Conservation (phyloP, 768 basidiomycete species). For the Termitomyces sp. region DNA sequence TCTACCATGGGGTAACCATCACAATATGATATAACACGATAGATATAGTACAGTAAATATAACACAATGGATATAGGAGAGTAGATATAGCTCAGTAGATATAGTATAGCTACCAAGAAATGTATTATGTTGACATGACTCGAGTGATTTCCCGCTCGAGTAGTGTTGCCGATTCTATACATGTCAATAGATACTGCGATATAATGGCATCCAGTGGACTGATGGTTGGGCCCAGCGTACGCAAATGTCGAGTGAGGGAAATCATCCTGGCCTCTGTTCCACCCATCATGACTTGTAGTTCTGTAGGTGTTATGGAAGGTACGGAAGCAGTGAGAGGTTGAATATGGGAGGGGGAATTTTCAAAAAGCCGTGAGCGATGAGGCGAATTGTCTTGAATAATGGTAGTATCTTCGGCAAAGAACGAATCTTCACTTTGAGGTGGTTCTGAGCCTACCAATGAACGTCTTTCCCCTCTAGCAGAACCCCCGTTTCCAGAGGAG, state of each 20-base stretch:
- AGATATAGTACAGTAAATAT: neutral
- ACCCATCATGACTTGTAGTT: neutral
- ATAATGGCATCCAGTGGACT: neutral
- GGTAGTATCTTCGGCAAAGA: neutral
- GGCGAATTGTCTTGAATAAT: neutral
- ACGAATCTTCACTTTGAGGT: neutral
- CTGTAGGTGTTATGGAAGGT: neutral
- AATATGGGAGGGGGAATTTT: neutral
- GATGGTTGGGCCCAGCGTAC: neutral
- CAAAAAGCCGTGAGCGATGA: neutral
- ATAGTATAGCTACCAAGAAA: no score
- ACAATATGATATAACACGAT: no score
- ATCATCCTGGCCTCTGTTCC: neutral
- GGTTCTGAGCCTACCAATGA: neutral
- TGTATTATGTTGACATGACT: neutral
- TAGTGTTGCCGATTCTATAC: constrained; percentile 10
- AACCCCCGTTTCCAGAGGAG: neutral
- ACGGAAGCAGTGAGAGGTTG: neutral
- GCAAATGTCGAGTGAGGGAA: constrained; percentile 1
- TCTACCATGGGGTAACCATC: neutral
- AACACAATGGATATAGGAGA: no score
- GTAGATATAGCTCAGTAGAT: neutral
- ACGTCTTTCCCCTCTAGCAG: neutral
- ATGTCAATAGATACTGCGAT: neutral
- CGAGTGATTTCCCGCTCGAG: constrained; percentile 7